These are phyloP conservation scores for Letharia lupina DNA, from an alignment of 495 filamentous ascomycete species.

Conservation along the genomic window DNA sequence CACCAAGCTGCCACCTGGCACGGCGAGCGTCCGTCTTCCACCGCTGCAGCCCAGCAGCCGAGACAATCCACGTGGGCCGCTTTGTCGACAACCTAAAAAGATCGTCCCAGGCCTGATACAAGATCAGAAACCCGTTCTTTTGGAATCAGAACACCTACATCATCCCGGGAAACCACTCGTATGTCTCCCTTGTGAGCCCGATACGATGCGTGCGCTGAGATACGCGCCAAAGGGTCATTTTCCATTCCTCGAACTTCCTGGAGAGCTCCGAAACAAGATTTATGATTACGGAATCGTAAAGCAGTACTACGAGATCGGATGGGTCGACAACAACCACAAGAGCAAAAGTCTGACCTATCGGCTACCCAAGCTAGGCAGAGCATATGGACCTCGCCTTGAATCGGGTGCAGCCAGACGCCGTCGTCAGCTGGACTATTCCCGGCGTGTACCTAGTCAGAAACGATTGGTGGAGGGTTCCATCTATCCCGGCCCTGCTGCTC, in stretches of 20 bases:
- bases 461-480: conserved; percentile 3
- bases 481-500: conserved; percentile 13
- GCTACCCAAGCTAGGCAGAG: background rate
- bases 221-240: conserved; percentile 12
- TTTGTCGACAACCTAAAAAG: conserved; percentile 1
- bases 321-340: conserved; percentile 17
- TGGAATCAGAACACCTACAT: background rate
- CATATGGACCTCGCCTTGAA: background rate
- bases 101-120: conserved; percentile 5
- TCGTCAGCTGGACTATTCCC: conserved; percentile 16
- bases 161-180: conserved; percentile 4
- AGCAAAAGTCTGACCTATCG: conserved; percentile 14
- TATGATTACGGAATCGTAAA: conserved; percentile 19
- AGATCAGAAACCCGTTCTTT: background rate
- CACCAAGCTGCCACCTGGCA: background rate
- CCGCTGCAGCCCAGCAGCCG: background rate
- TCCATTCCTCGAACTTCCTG: conserved; percentile 21
- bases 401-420: conserved; percentile 9
- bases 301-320: conserved; percentile 18
- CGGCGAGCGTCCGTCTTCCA: background rate
- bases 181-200: conserved; percentile 8
- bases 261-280: conserved; percentile 23
- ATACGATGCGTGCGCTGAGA: conserved; percentile 10
- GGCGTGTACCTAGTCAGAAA: conserved; percentile 7
- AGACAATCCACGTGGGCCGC: background rate